Evolutionary conservation across 2,329 filamentous ascomycete species (phyloP), one percentile per base, ranked within the genome.

Genomic region (Phialocephala subalpina): DNA sequence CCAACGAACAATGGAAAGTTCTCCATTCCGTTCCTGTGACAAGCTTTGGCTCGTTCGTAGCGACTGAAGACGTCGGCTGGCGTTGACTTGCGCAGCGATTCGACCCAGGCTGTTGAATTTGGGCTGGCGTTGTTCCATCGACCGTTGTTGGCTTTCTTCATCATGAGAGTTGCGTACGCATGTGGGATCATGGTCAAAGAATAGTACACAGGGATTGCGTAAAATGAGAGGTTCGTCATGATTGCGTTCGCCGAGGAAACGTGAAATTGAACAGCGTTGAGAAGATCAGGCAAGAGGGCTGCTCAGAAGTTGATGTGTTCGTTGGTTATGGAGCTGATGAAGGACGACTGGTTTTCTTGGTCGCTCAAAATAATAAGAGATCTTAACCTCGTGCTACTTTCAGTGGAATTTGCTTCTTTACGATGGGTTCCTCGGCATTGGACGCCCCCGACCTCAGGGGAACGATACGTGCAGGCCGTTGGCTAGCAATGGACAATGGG

Each of bases 1-100:
- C 80, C 76, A 11, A 80, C 72, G 66, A 82, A 83, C 9, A 84
- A 67, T 1, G 82, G 79, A 62, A 83, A 73, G 60, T 80, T 82
- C 74, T 84, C 82, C 67, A 83, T 75, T 33, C 78, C 77, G 69
- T 83, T 83, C 33, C 78, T 75, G 67, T 83, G 80, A 38, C 80
- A 82, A 5, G 79, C 77, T 65, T 81, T 78, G 25, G 78, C 76
- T 47, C 82, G 80, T 73, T 84, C 81, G 60, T 78, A 83, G 8
- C 73, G 76, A 14, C 76, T 78, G 67, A 78, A 82, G 5, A 72
- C 74, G 16, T 77, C 74, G 0, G 77, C 68, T 11, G 77, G 71
- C 2, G 82, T 75, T 5, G 73, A 72, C 57, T 80, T 76, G 64
- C 78, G 77, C 59, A 83, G 70, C 6, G 70, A 72, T 29, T 77